These are phyloP conservation scores for Fraxinus sp. DNA, from an alignment of 305 asterid species.

Conservation along the genomic window DNA sequence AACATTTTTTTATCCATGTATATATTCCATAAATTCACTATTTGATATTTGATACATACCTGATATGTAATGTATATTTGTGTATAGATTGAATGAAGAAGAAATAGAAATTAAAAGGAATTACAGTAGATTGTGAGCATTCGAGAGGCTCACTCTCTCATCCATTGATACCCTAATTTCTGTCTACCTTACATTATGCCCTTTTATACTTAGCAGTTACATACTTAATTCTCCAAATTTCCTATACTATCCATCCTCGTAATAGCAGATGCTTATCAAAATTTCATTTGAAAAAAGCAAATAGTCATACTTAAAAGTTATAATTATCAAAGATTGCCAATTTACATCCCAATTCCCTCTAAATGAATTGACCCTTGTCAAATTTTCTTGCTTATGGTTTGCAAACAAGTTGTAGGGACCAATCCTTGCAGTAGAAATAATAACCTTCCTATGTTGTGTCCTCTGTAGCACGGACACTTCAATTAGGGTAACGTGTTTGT, in stretches of 20 bases:
- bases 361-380: neutral
- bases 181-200: neutral
- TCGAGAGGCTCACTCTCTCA: neutral
- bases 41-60: neutral
- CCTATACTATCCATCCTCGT: neutral
- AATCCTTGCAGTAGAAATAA: neutral
- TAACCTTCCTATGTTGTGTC: neutral
- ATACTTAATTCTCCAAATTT: neutral
- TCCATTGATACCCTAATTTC: neutral
- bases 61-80: neutral
- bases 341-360: neutral
- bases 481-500: no score
- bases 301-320: neutral
- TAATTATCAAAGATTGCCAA: neutral
- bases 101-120: neutral
- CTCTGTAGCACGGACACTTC: no score
- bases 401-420: neutral
- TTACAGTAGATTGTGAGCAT: neutral
- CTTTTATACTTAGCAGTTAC: neutral
- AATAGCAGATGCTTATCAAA: neutral
- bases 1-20: neutral
- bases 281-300: neutral
- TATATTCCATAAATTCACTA: neutral
- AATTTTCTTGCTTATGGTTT: neutral
- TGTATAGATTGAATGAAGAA: neutral